Conservation (phyloP, 1,139 yeast genomes). For the Magnusiomyces magnusii region DNA sequence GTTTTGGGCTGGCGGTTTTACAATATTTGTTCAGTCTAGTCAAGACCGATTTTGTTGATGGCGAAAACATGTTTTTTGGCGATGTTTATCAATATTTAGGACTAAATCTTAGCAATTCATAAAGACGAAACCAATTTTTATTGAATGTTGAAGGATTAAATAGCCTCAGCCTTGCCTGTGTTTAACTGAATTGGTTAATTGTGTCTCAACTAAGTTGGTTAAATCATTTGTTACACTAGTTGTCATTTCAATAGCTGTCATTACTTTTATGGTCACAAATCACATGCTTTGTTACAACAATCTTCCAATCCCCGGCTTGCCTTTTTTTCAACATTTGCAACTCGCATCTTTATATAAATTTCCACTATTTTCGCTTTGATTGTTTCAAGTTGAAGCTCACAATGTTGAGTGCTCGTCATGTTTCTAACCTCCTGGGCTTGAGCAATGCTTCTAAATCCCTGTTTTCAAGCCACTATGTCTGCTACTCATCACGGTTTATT, state of each 20-base stretch:
- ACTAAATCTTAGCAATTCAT: too few species aligned
- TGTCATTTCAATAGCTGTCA: neutral
- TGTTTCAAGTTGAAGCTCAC: too few species aligned
- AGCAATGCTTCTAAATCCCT: too few species aligned
- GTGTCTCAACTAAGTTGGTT: too few species aligned
- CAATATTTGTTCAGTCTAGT: constrained; percentile 14
- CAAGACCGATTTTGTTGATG: too few species aligned
- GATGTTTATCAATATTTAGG: too few species aligned
- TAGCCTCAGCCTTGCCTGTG: too few species aligned
- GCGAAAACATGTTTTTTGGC: constrained; percentile 6
- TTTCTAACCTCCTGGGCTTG: neutral
- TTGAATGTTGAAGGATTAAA: too few species aligned
- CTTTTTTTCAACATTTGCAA: neutral
- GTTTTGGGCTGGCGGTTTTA: neutral
- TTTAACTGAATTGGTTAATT: too few species aligned
- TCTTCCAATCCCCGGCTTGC: neutral
- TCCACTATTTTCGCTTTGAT: too few species aligned
- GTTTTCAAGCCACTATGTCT: too few species aligned
- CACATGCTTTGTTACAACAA: neutral
- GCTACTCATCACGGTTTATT: neutral
- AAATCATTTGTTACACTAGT: neutral
- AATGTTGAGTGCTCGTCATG: neutral
- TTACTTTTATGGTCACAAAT: neutral
- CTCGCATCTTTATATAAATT: neutral
- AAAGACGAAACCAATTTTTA: too few species aligned